Conservation (phyloP, 2,329 filamentous ascomycete species). For the Coleophoma cylindrospora region DNA sequence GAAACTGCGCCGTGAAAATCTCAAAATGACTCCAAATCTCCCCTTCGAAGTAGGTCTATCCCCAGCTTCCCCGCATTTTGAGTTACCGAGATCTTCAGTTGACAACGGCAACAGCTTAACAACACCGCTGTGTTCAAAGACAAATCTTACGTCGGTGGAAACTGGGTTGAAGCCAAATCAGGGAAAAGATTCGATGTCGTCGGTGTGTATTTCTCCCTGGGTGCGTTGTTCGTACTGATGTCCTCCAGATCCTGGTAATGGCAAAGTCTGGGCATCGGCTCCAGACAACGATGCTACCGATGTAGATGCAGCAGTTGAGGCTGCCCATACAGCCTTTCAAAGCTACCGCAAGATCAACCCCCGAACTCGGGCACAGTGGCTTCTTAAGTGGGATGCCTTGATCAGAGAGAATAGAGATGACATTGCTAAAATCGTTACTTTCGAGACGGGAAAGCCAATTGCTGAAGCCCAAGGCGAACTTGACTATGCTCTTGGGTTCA, state of each 20-base stretch:
- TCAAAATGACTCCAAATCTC: too few relatives aligned
- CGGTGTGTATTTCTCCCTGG: constrained; percentile 28
- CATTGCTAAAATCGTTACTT: constrained; percentile 52
- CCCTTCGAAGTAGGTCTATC: too few relatives aligned
- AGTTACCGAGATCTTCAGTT: too few relatives aligned
- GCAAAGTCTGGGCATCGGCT: constrained; percentile 31
- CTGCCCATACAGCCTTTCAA: constrained; percentile 52
- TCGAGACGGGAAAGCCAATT: constrained; percentile 46
- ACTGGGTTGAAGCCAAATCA: constrained; percentile 50
- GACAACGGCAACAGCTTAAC: constrained; percentile 32
- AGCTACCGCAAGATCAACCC: constrained; percentile 53
- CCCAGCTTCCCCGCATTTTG: too few relatives aligned
- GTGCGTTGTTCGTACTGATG: not conserved
- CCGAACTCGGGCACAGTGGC: constrained; percentile 50
- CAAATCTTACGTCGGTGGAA: constrained; percentile 46
- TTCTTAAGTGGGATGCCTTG: constrained; percentile 57
- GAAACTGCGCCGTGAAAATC: too few relatives aligned
- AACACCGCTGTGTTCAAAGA: constrained; percentile 48
- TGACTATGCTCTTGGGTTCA: constrained; percentile 42
- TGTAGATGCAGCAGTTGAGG: constrained; percentile 51
- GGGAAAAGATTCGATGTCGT: constrained; percentile 52
- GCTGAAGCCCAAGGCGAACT: constrained; percentile 43
- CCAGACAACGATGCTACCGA: constrained; percentile 41
- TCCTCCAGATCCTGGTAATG: constrained; percentile 38
- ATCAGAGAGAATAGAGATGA: constrained; percentile 55